Evolutionary conservation across 2,329 filamentous ascomycete genomes (phyloP).

Genomic region (Sordariomycetes sp.): DNA sequence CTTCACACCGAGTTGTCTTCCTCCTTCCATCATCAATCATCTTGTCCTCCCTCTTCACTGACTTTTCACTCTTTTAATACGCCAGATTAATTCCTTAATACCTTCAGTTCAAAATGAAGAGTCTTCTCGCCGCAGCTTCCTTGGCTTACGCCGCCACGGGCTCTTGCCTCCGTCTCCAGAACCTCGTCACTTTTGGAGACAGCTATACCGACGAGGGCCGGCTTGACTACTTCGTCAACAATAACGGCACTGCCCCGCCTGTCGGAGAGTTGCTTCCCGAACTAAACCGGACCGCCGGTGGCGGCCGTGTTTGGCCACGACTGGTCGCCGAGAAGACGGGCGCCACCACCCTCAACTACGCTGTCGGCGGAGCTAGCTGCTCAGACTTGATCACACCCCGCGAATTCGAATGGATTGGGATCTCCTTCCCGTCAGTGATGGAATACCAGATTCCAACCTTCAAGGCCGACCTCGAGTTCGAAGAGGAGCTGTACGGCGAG

Average conservation of each 20-base stretch:
- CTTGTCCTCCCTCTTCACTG: too few species aligned
- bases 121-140: neutral
- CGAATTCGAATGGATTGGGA: slow-evolving; percentile 30
- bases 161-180: slow-evolving; percentile 31
- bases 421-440: slow-evolving; percentile 50
- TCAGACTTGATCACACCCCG: slow-evolving; percentile 56
- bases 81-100: neutral
- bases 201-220: slow-evolving; percentile 68
- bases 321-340: slow-evolving; percentile 51
- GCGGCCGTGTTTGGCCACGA: slow-evolving; percentile 59
- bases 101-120: neutral
- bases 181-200: slow-evolving; percentile 61
- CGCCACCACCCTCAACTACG: slow-evolving; percentile 54
- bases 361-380: slow-evolving; percentile 62
- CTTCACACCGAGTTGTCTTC: too few species aligned
- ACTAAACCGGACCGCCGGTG: slow-evolving; percentile 45
- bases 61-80: too few species aligned
- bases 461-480: slow-evolving; percentile 31
- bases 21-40: too few species aligned
- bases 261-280: slow-evolving; percentile 38
- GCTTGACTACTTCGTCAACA: slow-evolving; percentile 50
- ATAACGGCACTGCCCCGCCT: slow-evolving; percentile 47
- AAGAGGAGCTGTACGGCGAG: slow-evolving; percentile 22
- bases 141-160: neutral
- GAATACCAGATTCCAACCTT: slow-evolving; percentile 52